phyloP scores from a whole-genome alignment of 225 moss, liverwort and hornwort genomes.

The Physcomitrium patens region DNA sequence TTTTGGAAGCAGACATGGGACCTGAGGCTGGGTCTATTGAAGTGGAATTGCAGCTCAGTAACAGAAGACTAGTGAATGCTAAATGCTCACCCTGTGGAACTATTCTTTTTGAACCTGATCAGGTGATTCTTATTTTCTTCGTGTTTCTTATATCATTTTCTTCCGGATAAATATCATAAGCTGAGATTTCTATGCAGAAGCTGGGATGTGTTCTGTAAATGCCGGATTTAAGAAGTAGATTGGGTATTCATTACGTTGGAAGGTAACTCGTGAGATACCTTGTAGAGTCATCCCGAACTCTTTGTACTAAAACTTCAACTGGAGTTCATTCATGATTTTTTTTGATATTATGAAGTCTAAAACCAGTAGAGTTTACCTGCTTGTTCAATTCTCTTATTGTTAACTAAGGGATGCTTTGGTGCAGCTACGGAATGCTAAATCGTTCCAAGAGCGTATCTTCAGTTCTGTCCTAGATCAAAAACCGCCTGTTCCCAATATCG shows the following conservation, averaged over 20 bases:
- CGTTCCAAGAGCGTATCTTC: slow-evolving; percentile 73
- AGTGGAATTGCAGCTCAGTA: slow-evolving; percentile 63
- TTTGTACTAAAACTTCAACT: neutral
- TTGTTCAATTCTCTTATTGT: slow-evolving; percentile 2
- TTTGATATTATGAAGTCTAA: slow-evolving; percentile 4
- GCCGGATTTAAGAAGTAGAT: slow-evolving; percentile 1
- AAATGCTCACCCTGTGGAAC: slow-evolving; percentile 61
- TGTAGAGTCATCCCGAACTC: neutral
- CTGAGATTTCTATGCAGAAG: slow-evolving; percentile 1
- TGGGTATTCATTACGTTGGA: neutral
- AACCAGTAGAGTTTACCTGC: neutral
- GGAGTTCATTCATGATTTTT: no score
- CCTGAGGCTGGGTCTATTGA: slow-evolving; percentile 43
- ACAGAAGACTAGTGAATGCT: slow-evolving; percentile 61
- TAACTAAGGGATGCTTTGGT: slow-evolving; percentile 30
- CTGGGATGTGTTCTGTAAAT: neutral
- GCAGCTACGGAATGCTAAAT: slow-evolving; percentile 74
- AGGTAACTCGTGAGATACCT: neutral
- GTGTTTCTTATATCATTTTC: neutral
- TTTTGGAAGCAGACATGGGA: slow-evolving; percentile 71
- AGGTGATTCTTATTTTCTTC: slow-evolving; percentile 52
- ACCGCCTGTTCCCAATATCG: slow-evolving; percentile 29
- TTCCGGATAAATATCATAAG: neutral
- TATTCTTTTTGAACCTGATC: slow-evolving; percentile 52
- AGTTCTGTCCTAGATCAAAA: slow-evolving; percentile 67